These are phyloP conservation scores for Phytophthora hibernalis DNA, from an alignment of 352 stramenopile species.

Conservation along the genomic window DNA sequence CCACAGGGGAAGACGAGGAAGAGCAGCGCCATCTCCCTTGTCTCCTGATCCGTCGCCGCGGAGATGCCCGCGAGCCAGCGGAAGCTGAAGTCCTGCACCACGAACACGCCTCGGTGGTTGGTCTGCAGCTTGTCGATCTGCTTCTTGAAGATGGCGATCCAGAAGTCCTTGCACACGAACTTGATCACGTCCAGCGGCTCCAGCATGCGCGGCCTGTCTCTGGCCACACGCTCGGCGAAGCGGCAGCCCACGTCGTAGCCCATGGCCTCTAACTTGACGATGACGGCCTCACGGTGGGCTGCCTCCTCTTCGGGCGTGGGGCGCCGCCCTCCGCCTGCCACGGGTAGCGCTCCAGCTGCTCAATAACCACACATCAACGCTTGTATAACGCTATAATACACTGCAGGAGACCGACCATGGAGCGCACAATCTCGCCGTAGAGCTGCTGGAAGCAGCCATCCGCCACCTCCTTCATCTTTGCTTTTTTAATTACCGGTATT, in stretches of 20 bases:
- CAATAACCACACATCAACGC: background rate
- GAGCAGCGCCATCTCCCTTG: conserved; percentile 92
- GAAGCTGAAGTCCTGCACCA: conserved; percentile 96
- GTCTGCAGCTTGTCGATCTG: conserved; percentile 99
- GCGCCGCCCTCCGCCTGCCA: conserved; percentile 40
- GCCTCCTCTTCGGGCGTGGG: conserved; percentile 35
- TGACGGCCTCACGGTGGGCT: conserved; percentile 73
- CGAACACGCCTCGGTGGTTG: conserved; percentile 95
- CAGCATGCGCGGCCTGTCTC: conserved; percentile 81
- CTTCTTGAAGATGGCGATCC: conserved; percentile 97
- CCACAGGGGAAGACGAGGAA: conserved; percentile 96
- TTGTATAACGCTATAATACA: background rate
- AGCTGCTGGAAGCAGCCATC: conserved; percentile 91
- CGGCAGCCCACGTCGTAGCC: conserved; percentile 89
- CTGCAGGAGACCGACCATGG: conserved; percentile 58
- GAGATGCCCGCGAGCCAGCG: conserved; percentile 92
- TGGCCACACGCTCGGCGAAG: conserved; percentile 76
- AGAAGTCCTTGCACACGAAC: conserved; percentile 99
- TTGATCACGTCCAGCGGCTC: conserved; percentile 97
- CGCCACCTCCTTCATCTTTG: conserved; percentile 87
- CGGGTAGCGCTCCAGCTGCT: conserved; percentile 75
- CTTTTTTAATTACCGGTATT: no score
- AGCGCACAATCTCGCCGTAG: conserved; percentile 87
- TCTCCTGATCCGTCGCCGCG: conserved; percentile 76
- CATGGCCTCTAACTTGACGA: conserved; percentile 86